Base-by-base conservation (phyloP, 306 rosid species). In the Medicago ruthenica region DNA sequence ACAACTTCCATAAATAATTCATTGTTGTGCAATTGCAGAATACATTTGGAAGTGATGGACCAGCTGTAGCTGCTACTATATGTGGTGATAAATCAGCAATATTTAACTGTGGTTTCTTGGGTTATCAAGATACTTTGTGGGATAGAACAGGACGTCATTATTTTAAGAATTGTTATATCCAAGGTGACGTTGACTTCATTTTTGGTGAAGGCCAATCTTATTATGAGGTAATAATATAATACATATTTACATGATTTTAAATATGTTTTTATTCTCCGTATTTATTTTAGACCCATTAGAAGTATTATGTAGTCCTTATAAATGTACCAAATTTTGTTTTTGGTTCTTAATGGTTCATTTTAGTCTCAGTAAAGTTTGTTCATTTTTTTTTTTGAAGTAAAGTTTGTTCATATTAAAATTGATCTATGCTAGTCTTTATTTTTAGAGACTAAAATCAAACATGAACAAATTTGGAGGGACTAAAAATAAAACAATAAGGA, bases 81-180 rank as follows among this genome's bases (percentile, higher is more conserved):
- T 4, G 31, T 8, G 73, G 73, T 45, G 58, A 69, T 31, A 48
- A 47, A 45, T n/a, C 59, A 9, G 8, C 8, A 0, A 45, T 69
- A 2, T 48, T 14, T 9, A 47, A 21, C 0, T 47, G 74, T 47
- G 4, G 42, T 69, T 69, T 69, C 1, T 6, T 69, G 0, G 24
- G 74, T 24, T 69, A 69, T 69, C 74, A 69, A 69, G 74, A 69
- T 8, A 69, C 74, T 69, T 16, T 69, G 4, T 8, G 48, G 1
- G 60, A 48, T 27, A 60, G 42, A 5, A 1, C 4, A 0, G 74
- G 60, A 1, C 21, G 20, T 10, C 60, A 69, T 69, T 69, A 69
- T 6, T 69, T 3, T 47, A 69, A 69, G 20, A 36, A 69, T 47
- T 69, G 74, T 17, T 69, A 69, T 15, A 69, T 69, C 48, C 44